A percentile compares a stretch with the other conserved stretches of the same genome.
phyloP scores from a whole-genome alignment of 306 rosid genomes.

The Cucumis melo region DNA sequence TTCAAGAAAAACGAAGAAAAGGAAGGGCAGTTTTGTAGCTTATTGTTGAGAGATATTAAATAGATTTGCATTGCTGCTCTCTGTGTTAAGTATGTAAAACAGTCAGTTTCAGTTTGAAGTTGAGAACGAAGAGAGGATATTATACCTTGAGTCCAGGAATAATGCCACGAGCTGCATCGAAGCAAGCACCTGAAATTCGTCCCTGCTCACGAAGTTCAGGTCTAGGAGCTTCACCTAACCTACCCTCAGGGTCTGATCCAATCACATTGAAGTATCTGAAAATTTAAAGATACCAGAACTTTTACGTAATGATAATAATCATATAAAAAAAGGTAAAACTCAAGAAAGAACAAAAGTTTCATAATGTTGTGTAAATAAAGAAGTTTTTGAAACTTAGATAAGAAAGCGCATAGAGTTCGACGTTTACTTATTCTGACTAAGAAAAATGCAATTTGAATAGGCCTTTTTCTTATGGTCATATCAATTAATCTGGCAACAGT shows the following conservation, averaged over 20 bases:
- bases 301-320: neutral
- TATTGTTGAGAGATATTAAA: neutral
- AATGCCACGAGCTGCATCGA: constrained; percentile 74
- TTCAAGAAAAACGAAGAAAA: neutral
- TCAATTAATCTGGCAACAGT: neutral
- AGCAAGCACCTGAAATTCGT: constrained; percentile 86
- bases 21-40: neutral
- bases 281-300: neutral
- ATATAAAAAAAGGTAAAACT: neutral
- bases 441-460: neutral
- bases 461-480: neutral
- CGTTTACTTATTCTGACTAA: neutral
- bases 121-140: neutral
- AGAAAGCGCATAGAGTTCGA: neutral
- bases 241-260: constrained; percentile 87
- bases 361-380: neutral
- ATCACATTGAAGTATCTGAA: constrained; percentile 82
- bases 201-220: constrained; percentile 89
- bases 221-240: constrained; percentile 87
- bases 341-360: neutral
- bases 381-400: neutral
- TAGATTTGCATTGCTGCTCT: neutral
- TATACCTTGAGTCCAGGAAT: constrained; percentile 62
- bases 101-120: neutral
- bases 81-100: neutral